Evolutionary conservation across 805 yeast species (phyloP).

Genomic region (Debaryomyces maramus): DNA sequence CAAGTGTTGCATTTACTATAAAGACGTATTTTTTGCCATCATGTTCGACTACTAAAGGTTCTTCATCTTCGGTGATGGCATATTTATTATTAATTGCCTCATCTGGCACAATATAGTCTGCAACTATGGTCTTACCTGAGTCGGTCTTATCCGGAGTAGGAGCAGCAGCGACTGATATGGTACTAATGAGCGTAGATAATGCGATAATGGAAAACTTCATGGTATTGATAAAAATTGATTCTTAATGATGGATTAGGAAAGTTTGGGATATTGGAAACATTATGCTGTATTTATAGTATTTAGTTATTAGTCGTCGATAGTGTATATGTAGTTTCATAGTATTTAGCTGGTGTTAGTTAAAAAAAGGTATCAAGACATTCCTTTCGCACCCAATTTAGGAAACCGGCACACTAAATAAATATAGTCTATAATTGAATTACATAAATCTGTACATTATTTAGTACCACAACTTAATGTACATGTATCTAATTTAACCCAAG

Average conservation of each 20-base stretch:
- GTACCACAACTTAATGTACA: too few relatives aligned
- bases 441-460: too few relatives aligned
- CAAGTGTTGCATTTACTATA: slow-evolving; percentile 13
- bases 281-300: neutral
- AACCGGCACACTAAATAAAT: too few relatives aligned
- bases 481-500: too few relatives aligned
- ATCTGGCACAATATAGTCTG: slow-evolving; percentile 3
- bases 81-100: slow-evolving; percentile 8
- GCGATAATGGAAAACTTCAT: slow-evolving; percentile 15
- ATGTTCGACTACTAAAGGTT: slow-evolving; percentile 11
- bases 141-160: neutral
- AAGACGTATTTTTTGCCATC: slow-evolving; percentile 13
- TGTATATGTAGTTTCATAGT: too few relatives aligned
- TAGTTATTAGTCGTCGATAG: too few relatives aligned
- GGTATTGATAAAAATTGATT: neutral
- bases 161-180: slow-evolving; percentile 11
- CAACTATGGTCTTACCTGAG: neutral
- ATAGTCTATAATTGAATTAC: too few relatives aligned
- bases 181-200: slow-evolving; percentile 10
- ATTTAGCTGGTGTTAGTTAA: neutral
- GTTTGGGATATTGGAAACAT: neutral
- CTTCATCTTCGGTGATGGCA: slow-evolving; percentile 12
- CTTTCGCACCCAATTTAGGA: slow-evolving; percentile 14
- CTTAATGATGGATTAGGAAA: neutral
- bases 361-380: slow-evolving; percentile 1